Evolutionary conservation across 257 asterid genomes (phyloP).

Genomic region (Prunella vulgaris): DNA sequence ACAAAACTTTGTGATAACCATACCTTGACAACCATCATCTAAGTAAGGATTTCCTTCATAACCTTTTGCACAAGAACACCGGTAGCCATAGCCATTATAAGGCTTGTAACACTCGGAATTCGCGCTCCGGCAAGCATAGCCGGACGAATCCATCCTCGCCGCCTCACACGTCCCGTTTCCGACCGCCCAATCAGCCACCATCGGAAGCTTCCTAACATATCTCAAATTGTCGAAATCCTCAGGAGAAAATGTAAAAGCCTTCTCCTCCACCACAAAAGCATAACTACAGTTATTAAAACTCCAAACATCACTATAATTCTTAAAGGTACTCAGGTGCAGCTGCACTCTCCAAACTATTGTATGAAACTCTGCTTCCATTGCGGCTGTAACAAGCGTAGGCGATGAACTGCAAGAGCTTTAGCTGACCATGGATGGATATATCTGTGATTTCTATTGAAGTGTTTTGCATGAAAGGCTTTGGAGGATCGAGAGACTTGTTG

Average conservation of each 20-base stretch:
- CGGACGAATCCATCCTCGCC: slow-evolving; percentile 4
- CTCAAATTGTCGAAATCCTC: neutral
- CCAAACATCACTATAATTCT: neutral
- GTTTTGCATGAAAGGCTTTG: slow-evolving; percentile 11
- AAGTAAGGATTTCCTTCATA: slow-evolving; percentile 46
- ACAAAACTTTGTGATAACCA: no score
- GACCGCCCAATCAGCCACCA: no score
- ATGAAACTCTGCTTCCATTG: no score
- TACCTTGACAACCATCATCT: slow-evolving; percentile 37
- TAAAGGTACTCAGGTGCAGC: neutral
- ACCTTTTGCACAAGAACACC: slow-evolving; percentile 33
- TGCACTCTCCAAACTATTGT: neutral
- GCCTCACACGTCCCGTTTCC: no score
- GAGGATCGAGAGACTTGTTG: neutral
- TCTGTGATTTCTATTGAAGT: slow-evolving; percentile 3
- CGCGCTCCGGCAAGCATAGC: slow-evolving; percentile 25
- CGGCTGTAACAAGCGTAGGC: slow-evolving; percentile 16
- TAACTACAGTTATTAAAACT: slow-evolving; percentile 13
- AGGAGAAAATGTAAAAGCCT: slow-evolving; percentile 6
- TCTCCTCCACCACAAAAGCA: slow-evolving; percentile 27
- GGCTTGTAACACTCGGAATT: slow-evolving; percentile 23
- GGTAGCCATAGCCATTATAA: slow-evolving; percentile 26
- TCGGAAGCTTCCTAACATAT: neutral
- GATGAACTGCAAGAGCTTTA: neutral
- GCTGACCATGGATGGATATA: slow-evolving; percentile 24